phyloP scores from a whole-genome alignment of 148 eudicot genomes.

The Rheum nobile region DNA sequence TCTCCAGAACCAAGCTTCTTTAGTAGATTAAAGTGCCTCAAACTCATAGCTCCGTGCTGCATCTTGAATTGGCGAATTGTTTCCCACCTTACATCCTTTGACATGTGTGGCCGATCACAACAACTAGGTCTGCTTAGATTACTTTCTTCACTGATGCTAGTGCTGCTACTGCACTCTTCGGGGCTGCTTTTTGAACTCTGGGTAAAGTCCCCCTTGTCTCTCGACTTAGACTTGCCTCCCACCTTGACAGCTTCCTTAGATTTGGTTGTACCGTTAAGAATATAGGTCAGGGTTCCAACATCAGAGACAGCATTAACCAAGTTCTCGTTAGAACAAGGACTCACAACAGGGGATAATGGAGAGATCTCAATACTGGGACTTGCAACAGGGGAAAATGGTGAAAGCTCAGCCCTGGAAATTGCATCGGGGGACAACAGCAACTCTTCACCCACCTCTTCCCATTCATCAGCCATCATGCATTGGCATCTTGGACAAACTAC shows the following conservation, averaged over 20 bases:
- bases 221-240: conserved; percentile 25
- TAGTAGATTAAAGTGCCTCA: conserved; percentile 73
- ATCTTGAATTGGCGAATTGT: conserved; percentile 53
- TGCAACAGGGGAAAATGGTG: conserved; percentile 18
- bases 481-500: conserved; percentile 78
- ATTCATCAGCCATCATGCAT: conserved; percentile 44
- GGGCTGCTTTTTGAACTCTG: conserved; percentile 85
- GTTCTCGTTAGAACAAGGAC: conserved; percentile 25
- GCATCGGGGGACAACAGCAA: conserved; percentile 19
- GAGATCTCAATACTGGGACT: conserved; percentile 22
- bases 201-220: conserved; percentile 51
- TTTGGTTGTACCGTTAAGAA: conserved; percentile 18
- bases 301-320: conserved; percentile 24
- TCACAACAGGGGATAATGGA: conserved; percentile 17
- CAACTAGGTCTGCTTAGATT: conserved; percentile 62
- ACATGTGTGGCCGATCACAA: conserved; percentile 90
- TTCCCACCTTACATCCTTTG: conserved; percentile 84
- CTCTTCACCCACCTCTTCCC: conserved; percentile 23
- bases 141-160: conserved; percentile 83
- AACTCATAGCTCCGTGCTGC: conserved; percentile 57
- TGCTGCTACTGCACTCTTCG: conserved; percentile 68
- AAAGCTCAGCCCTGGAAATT: conserved; percentile 22
- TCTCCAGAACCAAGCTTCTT: conserved; percentile 98
- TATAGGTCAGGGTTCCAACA: conserved; percentile 22
- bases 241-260: conserved; percentile 24